Percentiles rank a stretch among this genome's conserved stretches.
phyloP scores from a whole-genome alignment of 192 early-diverging fungal genomes.

The Rhizophagus clarus region DNA sequence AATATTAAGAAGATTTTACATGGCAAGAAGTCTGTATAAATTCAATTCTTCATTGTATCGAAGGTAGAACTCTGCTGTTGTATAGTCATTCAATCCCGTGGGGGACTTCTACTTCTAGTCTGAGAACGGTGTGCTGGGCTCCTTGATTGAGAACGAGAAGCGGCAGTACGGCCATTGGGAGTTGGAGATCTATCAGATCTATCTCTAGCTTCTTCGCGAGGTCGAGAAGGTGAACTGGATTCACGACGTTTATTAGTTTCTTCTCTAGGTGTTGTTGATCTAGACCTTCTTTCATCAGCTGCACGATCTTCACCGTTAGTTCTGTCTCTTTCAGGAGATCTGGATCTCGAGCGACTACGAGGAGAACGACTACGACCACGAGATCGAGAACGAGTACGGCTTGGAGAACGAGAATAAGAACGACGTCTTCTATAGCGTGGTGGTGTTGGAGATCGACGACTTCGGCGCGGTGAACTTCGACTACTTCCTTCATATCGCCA shows the following conservation, averaged over 20 bases:
- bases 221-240: constrained; percentile 6
- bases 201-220: background rate
- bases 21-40: constrained; percentile 30
- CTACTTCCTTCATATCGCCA: constrained; percentile 79
- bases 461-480: constrained; percentile 45
- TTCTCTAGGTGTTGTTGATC: constrained; percentile 5
- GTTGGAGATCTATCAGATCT: constrained; percentile 11
- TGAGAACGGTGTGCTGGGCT: constrained; percentile 3
- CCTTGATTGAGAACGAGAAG: constrained; percentile 22
- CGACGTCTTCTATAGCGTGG: constrained; percentile 37
- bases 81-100: background rate
- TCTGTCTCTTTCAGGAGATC: background rate
- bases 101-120: constrained; percentile 12
- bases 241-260: constrained; percentile 8
- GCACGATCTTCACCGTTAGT: constrained; percentile 11
- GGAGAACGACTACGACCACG: constrained; percentile 20
- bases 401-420: constrained; percentile 50
- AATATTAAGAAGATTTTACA: constrained; percentile 27
- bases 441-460: constrained; percentile 40
- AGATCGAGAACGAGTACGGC: constrained; percentile 29
- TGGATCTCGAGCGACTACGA: background rate
- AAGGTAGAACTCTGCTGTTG: background rate
- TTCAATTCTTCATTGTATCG: constrained; percentile 1
- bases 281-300: constrained; percentile 3
- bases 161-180: constrained; percentile 1